Base-by-base conservation (phyloP, 345 rosid genomes). In the Citrus reticulata region DNA sequence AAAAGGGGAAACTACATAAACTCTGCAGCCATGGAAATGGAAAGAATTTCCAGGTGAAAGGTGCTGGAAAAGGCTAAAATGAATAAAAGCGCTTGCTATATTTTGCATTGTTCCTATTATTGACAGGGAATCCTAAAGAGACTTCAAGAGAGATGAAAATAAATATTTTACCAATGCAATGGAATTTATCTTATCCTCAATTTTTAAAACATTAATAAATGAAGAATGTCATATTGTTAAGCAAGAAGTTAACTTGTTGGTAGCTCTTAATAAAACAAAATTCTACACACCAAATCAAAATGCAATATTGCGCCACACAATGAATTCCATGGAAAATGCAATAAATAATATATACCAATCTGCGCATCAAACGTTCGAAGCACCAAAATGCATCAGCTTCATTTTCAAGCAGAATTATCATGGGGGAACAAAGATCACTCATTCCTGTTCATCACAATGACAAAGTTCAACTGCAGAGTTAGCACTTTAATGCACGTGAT, bases 311-410 rank as follows among this genome's bases (percentile, higher is more conserved):
- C 9, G 46, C 73, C 70, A 62, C 63, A 24, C 1, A 2, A 37
- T 58, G 60, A 54, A 60, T 49, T 19, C 64, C n/a, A 27, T 19
- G 42, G 29, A 9, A 81, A 68, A 74, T 68, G 77, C 54, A 62
- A 55, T 54, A 78, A 49, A 35, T 51, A 82, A 25, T 69, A 35
- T 30, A 66, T 90, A 94, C 99, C 99, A 94, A 90, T 92, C 99
- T 84, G 57, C 97, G 97, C 99, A 96, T 96, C 87, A 96, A 78
- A 58, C 95, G 90, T 81, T 96, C 99, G 17, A 96, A 96, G 88
- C 98, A 94, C 99, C 99, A 94, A 88, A 96, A 96, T 24, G 98
- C 91, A 87, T 94, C 98, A 72, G 98, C 97, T 88, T 96, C 99
- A 61, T 94, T 87, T 51, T 94, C 90, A 61, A 94, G 93, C 84